These are phyloP conservation scores for Juglanconis sp. DNA, from an alignment of 2,329 filamentous ascomycete genomes.

Conservation along the genomic window DNA sequence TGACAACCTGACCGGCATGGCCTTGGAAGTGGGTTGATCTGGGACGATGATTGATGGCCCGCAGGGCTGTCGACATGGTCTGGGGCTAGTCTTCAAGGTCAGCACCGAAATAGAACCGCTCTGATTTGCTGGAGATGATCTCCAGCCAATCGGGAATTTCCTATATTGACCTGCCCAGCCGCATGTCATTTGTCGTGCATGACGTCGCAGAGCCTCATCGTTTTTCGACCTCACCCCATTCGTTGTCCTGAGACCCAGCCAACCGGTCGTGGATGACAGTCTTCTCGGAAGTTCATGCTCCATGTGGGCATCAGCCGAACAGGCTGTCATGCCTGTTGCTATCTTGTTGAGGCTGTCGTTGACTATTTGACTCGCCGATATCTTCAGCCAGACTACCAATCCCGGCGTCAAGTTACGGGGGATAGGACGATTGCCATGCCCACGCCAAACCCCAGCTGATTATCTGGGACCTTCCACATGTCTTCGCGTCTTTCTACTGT, in stretches of 20 bases:
- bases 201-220: slow-evolving; percentile 10
- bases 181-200: background rate
- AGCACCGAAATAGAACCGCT: slow-evolving; percentile 6
- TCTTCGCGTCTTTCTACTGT: no score
- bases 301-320: no score
- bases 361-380: no score
- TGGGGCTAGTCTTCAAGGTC: background rate
- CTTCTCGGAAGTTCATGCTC: no score
- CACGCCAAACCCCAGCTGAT: no score
- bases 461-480: no score
- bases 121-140: slow-evolving; percentile 10
- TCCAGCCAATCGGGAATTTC: slow-evolving; percentile 11
- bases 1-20: background rate
- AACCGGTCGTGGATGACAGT: background rate
- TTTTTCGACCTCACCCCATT: slow-evolving; percentile 4
- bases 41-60: background rate
- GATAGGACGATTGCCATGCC: no score
- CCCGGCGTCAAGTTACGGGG: no score
- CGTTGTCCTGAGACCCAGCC: background rate
- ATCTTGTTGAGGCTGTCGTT: no score
- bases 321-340: no score
- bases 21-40: slow-evolving; percentile 4
- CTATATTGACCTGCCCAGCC: background rate
- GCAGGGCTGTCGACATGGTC: slow-evolving; percentile 21
- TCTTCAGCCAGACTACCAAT: no score